Evolutionary conservation across 2,329 filamentous ascomycete genomes (phyloP).

Genomic region (Whalleya microplaca): DNA sequence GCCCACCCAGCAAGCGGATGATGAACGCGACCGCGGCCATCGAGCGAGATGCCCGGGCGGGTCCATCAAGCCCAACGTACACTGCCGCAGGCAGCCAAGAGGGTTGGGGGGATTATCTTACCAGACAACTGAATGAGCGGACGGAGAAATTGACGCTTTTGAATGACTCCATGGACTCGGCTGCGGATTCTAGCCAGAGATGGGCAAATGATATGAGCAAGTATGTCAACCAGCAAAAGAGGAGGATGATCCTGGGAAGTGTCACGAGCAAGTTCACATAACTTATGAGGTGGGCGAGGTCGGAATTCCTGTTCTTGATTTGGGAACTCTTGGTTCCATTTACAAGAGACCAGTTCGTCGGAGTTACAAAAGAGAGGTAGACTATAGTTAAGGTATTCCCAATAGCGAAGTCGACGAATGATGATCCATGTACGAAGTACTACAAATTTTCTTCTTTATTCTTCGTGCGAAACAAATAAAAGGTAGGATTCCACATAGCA

Average conservation of each 20-base stretch:
- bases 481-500: not conserved
- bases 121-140: slow-evolving; percentile 83
- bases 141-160: slow-evolving; percentile 85
- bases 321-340: not conserved
- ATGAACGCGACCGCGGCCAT: slow-evolving; percentile 77
- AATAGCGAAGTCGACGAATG: slow-evolving; percentile 10
- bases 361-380: slow-evolving; percentile 14
- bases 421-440: no score
- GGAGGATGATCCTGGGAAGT: slow-evolving; percentile 75
- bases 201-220: slow-evolving; percentile 91
- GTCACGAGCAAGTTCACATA: slow-evolving; percentile 63
- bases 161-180: slow-evolving; percentile 80
- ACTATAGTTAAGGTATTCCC: slow-evolving; percentile 15
- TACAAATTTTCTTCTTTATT: no score
- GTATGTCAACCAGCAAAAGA: slow-evolving; percentile 85
- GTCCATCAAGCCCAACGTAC: slow-evolving; percentile 37
- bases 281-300: not conserved
- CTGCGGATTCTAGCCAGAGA: slow-evolving; percentile 78
- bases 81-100: slow-evolving; percentile 52
- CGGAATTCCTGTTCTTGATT: not conserved
- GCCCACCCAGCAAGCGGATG: slow-evolving; percentile 89
- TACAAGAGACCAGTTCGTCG: not conserved
- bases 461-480: not conserved
- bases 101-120: slow-evolving; percentile 78
- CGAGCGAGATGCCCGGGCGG: slow-evolving; percentile 59